A percentile compares a stretch with the other conserved stretches of the same genome.
Conservation (phyloP, 805 yeast species). For the Starmerella gropengiesseri region DNA sequence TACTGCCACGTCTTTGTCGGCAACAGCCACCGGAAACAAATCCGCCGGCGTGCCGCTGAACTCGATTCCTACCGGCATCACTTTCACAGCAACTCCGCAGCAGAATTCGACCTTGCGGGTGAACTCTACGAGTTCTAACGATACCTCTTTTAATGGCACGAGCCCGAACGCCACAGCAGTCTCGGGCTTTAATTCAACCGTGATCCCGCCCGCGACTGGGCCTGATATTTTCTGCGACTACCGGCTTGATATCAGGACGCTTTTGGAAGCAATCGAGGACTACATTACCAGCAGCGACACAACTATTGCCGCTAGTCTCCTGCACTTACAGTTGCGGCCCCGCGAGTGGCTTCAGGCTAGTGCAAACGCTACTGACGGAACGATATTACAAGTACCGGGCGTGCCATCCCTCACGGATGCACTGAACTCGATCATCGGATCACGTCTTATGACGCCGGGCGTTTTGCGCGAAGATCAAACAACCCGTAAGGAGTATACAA, state of each 20-base stretch:
- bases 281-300: constrained; percentile 38
- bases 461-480: background rate
- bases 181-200: background rate
- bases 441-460: constrained; percentile 19
- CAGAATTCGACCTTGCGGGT: too few species aligned
- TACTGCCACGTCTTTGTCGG: background rate
- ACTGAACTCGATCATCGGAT: constrained; percentile 1
- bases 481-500: background rate
- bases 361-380: background rate
- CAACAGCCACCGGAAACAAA: constrained; percentile 2
- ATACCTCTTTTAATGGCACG: too few species aligned
- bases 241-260: constrained; percentile 15
- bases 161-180: too few species aligned
- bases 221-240: constrained; percentile 13
- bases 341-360: constrained; percentile 8
- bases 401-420: background rate
- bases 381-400: constrained; percentile 4
- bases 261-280: constrained; percentile 24
- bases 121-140: too few species aligned
- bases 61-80: too few species aligned
- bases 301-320: constrained; percentile 36
- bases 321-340: constrained; percentile 34
- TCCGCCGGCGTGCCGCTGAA: too few species aligned
- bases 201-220: background rate
- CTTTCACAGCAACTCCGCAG: too few species aligned